These are phyloP conservation scores for Leccinum pellstonianum DNA, from an alignment of 768 basidiomycete genomes.

Conservation along the genomic window DNA sequence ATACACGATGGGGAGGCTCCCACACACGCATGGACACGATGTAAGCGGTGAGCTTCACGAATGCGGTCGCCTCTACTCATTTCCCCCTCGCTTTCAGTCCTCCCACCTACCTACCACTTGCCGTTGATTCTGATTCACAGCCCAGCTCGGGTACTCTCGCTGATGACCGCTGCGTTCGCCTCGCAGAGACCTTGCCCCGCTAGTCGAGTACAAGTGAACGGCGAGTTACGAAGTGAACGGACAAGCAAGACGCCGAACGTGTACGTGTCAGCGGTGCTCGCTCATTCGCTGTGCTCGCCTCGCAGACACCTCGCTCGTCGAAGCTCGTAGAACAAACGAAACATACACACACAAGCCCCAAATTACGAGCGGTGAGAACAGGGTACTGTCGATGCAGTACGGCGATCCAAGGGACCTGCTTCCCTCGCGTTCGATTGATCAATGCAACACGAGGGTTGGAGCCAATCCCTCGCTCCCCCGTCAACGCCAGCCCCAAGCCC, in stretches of 20 bases:
- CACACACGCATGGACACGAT: constrained; percentile 4
- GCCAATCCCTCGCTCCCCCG: background rate
- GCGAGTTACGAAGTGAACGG: constrained; percentile 8
- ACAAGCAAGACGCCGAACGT: constrained; percentile 15
- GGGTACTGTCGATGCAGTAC: background rate
- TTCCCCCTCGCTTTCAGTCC: background rate
- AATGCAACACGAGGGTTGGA: constrained; percentile 2
- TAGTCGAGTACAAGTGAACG: background rate
- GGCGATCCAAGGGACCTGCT: constrained; percentile 3
- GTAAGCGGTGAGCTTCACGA: constrained; percentile 11
- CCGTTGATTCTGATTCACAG: constrained; percentile 9
- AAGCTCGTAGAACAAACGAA: constrained; percentile 8
- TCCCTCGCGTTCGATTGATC: constrained; percentile 19
- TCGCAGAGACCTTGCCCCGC: constrained; percentile 17
- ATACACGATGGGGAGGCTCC: constrained; percentile 18
- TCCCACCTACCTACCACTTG: background rate
- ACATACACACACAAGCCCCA: background rate
- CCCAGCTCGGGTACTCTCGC: background rate
- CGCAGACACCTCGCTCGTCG: constrained; percentile 19
- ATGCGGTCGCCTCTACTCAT: background rate
- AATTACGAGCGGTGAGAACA: constrained; percentile 15
- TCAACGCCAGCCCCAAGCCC: background rate
- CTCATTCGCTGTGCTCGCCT: constrained; percentile 17
- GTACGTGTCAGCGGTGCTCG: background rate
- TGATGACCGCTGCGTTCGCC: constrained; percentile 13